Evolutionary conservation across 768 basidiomycete genomes (phyloP), one percentile per base, ranked within the genome.

Genomic region (Phlebiopsis gigantea): DNA sequence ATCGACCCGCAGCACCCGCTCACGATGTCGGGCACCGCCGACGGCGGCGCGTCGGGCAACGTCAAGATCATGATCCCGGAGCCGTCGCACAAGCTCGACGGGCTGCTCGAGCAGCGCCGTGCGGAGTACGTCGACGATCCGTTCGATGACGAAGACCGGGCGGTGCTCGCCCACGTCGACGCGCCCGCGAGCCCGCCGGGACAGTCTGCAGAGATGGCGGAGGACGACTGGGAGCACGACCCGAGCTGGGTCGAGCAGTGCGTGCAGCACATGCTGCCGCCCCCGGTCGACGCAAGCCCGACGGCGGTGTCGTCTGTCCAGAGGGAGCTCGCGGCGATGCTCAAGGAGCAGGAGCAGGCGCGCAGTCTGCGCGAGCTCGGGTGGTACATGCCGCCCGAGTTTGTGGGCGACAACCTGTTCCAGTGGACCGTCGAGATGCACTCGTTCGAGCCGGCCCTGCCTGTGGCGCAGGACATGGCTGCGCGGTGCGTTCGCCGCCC

Each of bases 361-460:
- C 72, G 73, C 10, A 71, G 78, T 46, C 66, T 81, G 48, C 76
- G 71, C 49, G 79, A 83, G 56, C 71, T 88, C 1, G 88, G 87
- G 10, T 90, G 87, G 84, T 87, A 84, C 65, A 75, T 90, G 68
- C 80, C 86, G 12, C 79, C 77, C 17, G 82, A 84, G n/a, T 68
- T 81, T 43, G 80, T 86, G 21, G 79, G 78, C 7, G 82, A 87
- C 64, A 87, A 87, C 60, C 67, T 87, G 19, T 86, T 83, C 68
- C 84, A 84, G 63, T 88, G 85, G 85, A 79, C 88, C 56, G 78
- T 88, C 10, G 87, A 88, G 68, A 69, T 88, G 71, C 85, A 87
- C 67, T 85, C 83, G 19, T 83, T 88, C 61, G 85, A 88, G 56
- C 70, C 74, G 14, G 70, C 69, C 2, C 69, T 88, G 9, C 85